Conservation (phyloP, 495 filamentous ascomycete genomes). For the Cenococcum geophilum region DNA sequence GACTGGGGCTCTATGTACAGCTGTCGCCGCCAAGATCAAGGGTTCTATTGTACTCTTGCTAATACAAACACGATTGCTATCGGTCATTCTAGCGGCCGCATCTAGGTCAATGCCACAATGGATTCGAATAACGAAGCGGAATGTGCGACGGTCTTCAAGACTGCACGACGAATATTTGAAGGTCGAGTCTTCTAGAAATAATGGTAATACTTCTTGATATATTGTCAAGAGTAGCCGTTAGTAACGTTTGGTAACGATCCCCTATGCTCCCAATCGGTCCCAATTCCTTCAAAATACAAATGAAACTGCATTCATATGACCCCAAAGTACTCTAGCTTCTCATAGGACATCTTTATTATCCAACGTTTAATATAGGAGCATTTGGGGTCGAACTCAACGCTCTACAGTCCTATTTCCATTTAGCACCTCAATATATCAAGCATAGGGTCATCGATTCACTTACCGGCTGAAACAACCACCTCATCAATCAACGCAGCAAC, state of each 20-base stretch:
- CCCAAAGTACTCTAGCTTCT: not conserved
- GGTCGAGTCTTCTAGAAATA: slow-evolving; percentile 49
- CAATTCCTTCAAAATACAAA: too few species aligned
- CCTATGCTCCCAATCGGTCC: too few species aligned
- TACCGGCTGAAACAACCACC: not conserved
- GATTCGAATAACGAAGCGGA: slow-evolving; percentile 39
- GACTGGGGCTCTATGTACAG: slow-evolving; percentile 56
- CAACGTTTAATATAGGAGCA: not conserved
- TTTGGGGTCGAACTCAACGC: not conserved
- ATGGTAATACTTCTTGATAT: too few species aligned
- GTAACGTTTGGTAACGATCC: too few species aligned
- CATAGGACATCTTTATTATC: not conserved
- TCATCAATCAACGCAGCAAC: slow-evolving; percentile 4
- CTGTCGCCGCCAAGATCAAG: slow-evolving; percentile 48
- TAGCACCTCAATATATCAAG: not conserved
- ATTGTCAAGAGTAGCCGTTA: not conserved
- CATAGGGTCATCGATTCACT: not conserved
- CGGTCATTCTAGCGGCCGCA: slow-evolving; percentile 56
- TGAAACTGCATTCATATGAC: not conserved
- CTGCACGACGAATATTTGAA: slow-evolving; percentile 52
- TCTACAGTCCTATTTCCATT: not conserved
- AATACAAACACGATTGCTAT: slow-evolving; percentile 44
- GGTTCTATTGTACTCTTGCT: slow-evolving; percentile 37
- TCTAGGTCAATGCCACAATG: slow-evolving; percentile 50
- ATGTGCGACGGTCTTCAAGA: slow-evolving; percentile 48